A percentile compares a stretch with the other conserved stretches of the same genome.
These are phyloP conservation scores for Talaromyces nanjingensis DNA, from an alignment of 495 filamentous ascomycete genomes.

Conservation along the genomic window DNA sequence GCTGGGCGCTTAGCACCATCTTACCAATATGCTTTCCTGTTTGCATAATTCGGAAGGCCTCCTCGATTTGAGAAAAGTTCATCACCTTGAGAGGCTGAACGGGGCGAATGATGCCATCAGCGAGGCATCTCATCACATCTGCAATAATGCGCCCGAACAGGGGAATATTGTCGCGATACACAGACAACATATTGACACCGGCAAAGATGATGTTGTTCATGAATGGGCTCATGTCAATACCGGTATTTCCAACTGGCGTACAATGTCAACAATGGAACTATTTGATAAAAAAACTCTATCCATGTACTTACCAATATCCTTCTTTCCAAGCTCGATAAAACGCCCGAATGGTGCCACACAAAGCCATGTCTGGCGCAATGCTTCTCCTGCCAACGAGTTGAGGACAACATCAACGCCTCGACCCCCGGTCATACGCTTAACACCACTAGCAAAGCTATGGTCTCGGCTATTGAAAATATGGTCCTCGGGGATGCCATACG, in stretches of 20 bases:
- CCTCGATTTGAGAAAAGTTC: slow-evolving; percentile 1
- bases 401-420: slow-evolving; percentile 51
- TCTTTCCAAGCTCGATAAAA: slow-evolving; percentile 40
- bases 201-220: background rate
- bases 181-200: background rate
- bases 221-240: slow-evolving; percentile 1
- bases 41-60: slow-evolving; percentile 28
- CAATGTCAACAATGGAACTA: background rate
- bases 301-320: slow-evolving; percentile 16
- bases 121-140: background rate
- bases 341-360: slow-evolving; percentile 43
- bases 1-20: slow-evolving; percentile 26
- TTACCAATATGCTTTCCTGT: slow-evolving; percentile 38
- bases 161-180: background rate
- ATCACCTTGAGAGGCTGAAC: background rate
- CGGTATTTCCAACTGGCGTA: background rate
- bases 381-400: slow-evolving; percentile 41
- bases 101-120: background rate
- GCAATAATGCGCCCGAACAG: background rate
- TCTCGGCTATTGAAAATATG: slow-evolving; percentile 45
- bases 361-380: slow-evolving; percentile 33
- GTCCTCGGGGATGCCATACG: slow-evolving; percentile 29
- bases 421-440: slow-evolving; percentile 43
- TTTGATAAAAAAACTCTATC: background rate
- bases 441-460: slow-evolving; percentile 34